Evolutionary conservation across 345 rosid species (phyloP).

Genomic region (Camelina hispida): DNA sequence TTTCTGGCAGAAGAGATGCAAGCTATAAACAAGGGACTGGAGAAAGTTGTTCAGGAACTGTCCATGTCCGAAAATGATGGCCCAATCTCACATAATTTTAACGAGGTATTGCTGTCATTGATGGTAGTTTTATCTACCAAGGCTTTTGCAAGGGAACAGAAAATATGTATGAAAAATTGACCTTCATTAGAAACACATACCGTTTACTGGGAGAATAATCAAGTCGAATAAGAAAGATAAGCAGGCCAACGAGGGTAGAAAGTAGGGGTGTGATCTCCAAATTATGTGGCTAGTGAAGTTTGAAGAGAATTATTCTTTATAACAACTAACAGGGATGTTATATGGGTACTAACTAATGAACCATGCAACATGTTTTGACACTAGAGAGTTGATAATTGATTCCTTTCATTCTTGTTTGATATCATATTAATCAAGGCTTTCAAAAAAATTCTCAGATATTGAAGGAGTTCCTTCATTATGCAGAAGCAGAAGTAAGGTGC

Average conservation of each 20-base stretch:
- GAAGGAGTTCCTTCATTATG: slow-evolving; percentile 77
- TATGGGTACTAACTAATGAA: not conserved
- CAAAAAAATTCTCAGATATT: slow-evolving; percentile 42
- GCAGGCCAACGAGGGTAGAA: not conserved
- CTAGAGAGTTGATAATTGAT: slow-evolving; percentile 2
- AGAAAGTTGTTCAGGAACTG: slow-evolving; percentile 86
- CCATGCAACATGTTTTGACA: slow-evolving; percentile 16
- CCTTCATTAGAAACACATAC: not conserved
- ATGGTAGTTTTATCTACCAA: slow-evolving; percentile 10
- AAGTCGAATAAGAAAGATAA: slow-evolving; percentile 2
- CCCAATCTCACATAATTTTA: slow-evolving; percentile 68
- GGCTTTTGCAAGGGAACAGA: slow-evolving; percentile 3
- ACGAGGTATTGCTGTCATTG: slow-evolving; percentile 53
- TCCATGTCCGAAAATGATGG: slow-evolving; percentile 88
- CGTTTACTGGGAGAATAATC: slow-evolving; percentile 13
- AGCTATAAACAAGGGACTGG: slow-evolving; percentile 95
- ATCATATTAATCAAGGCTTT: not conserved
- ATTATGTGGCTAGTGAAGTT: not conserved
- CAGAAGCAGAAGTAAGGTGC: slow-evolving; percentile 86
- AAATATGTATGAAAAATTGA: not conserved
- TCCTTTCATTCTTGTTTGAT: slow-evolving; percentile 10
- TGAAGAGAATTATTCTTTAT: not conserved
- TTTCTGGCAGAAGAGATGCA: slow-evolving; percentile 98
- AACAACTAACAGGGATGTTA: not conserved
- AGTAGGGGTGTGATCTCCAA: slow-evolving; percentile 1